Base-by-base conservation (phyloP, 2,329 filamentous ascomycete genomes). In the Pleomassaria siparia region DNA sequence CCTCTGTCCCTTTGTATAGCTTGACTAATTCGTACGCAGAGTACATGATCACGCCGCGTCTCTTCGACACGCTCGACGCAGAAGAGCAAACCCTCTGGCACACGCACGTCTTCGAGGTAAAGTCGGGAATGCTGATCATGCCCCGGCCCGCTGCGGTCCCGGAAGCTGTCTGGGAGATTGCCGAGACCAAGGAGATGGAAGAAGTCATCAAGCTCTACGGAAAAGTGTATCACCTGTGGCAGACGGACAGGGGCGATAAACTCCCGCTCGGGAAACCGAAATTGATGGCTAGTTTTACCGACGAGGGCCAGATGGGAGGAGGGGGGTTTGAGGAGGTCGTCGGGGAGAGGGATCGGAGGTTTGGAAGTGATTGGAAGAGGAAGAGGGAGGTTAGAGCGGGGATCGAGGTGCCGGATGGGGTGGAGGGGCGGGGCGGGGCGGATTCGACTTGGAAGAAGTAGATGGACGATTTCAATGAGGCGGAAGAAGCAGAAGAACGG, bases 151-250 rank as follows among this genome's bases (percentile, higher is more conserved):
- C 51, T 0, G 64, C 72, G 0, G 56, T 87, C 0, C 84, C 86
- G 0, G 75, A 79, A 20, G 70, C 77, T 0, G 80, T 76, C 0
- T 95, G 89, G 89, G 86, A 94, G 54, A 67, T 77, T 4, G 86
- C 88, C 2, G 90, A 95, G 74, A 88, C 82, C 25, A 79, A 80
- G 39, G 89, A 92, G 70, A 94, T 95, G 88, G 82, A 87, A 53
- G 79, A 91, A 48, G 78, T 94, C 0, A 73, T 89, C 3, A 76
- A 80, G 0, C 67, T 94, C 2, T 95, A 95, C 62, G 90, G 90
- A 9, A 95, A 95, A 66, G 83, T 86, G 1, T 94, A 87, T 68
- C 89, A 95, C 66, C 76, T 94, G 33, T 95, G 91, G 90, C 88
- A 95, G 77, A 82, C 86, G 13, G 89, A 95, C 71, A 76, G 81